A percentile compares a stretch with the other conserved stretches of the same genome.
Conservation (phyloP, 768 basidiomycete species). For the Trametes sanguinea region DNA sequence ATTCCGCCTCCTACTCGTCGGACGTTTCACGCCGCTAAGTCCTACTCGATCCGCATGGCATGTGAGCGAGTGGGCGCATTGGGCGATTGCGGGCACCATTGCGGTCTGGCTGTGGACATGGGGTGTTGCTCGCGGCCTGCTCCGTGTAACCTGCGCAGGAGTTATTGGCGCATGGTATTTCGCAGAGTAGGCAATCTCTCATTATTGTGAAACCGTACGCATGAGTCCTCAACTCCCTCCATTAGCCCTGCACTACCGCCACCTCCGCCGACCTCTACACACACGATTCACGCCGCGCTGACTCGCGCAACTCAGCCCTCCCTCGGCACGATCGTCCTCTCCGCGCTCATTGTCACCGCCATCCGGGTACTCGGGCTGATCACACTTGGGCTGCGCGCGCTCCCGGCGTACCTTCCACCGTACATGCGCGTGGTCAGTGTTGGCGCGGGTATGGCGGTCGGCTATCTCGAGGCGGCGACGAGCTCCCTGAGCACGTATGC, state of each 20-base stretch:
- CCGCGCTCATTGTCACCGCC: conserved; percentile 73
- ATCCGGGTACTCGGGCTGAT: conserved; percentile 60
- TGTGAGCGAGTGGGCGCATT: conserved; percentile 68
- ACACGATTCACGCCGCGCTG: conserved; percentile 75
- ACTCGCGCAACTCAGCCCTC: conserved; percentile 80
- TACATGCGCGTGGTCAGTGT: conserved; percentile 44
- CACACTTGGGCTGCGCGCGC: conserved; percentile 51
- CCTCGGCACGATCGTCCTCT: conserved; percentile 75
- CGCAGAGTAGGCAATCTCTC: conserved; percentile 45
- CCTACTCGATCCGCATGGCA: conserved; percentile 53
- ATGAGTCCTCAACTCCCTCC: neutral
- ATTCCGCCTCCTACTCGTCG: conserved; percentile 75
- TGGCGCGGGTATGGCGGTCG: conserved; percentile 41
- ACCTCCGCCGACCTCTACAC: conserved; percentile 57
- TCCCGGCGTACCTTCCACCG: conserved; percentile 56
- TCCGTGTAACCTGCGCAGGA: conserved; percentile 75
- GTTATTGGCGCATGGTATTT: conserved; percentile 96
- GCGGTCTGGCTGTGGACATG: conserved; percentile 72
- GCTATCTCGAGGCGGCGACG: conserved; percentile 46
- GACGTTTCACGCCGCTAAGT: conserved; percentile 50
- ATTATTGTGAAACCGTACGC: neutral
- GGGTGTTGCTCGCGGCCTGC: conserved; percentile 75
- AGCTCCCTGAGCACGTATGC: conserved; percentile 62
- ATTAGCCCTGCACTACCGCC: conserved; percentile 34
- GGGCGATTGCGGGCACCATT: conserved; percentile 60